A percentile compares a stretch with the other conserved stretches of the same genome.
Conservation (phyloP, 139 green algal species). For the Tetradesmus obliquus region DNA sequence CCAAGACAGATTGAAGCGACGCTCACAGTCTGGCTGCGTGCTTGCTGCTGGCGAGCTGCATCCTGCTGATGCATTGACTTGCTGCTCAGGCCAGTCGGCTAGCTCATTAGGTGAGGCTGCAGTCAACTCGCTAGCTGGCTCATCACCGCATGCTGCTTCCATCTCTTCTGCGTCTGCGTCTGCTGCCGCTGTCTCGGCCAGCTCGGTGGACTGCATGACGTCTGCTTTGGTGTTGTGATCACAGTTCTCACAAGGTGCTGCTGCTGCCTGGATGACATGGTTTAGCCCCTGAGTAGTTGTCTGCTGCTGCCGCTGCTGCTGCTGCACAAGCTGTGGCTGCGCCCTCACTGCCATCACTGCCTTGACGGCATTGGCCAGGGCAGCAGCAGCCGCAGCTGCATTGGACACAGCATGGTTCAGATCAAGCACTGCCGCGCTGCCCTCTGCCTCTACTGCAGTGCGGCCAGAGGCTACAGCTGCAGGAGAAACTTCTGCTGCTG, state of each 20-base stretch:
- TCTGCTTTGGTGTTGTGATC: neutral
- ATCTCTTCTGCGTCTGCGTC: neutral
- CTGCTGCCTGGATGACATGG: neutral
- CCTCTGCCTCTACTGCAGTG: neutral
- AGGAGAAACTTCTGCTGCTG: neutral
- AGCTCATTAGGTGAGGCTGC: neutral
- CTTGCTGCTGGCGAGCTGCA: neutral
- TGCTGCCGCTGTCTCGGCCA: neutral
- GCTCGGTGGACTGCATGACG: neutral
- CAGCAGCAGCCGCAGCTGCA: constrained; percentile 4
- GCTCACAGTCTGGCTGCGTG: neutral
- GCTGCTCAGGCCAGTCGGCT: neutral
- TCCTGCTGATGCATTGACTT: neutral
- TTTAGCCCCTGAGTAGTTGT: neutral
- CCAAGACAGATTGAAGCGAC: neutral
- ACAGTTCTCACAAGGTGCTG: neutral
- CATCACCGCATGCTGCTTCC: neutral
- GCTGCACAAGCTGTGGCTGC: neutral
- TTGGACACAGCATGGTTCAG: neutral
- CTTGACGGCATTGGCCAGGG: neutral
- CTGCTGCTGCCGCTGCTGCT: neutral
- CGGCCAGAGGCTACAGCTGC: neutral
- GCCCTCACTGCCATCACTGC: neutral
- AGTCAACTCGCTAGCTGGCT: neutral
- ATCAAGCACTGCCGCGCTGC: neutral